Evolutionary conservation across 2,329 filamentous ascomycete genomes (phyloP).

Genomic region (Dactylellina parvicollis): DNA sequence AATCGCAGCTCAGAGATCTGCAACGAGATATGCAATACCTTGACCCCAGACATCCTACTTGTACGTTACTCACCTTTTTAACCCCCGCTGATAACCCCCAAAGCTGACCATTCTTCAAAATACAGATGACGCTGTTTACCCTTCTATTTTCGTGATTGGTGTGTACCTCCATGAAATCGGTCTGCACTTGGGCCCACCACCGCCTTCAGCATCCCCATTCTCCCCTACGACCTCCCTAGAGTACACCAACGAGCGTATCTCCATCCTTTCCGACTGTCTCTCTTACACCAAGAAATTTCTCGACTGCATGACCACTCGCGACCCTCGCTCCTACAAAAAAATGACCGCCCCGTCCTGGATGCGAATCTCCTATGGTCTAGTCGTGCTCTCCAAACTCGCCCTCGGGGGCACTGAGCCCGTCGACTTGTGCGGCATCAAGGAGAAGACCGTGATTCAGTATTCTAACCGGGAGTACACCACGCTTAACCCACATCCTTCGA

Average conservation of each 20-base stretch:
- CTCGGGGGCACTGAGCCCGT: slow-evolving; percentile 46
- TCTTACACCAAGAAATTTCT: slow-evolving; percentile 35
- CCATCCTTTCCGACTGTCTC: slow-evolving; percentile 45
- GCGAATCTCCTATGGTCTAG: slow-evolving; percentile 38
- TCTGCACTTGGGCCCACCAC: slow-evolving; percentile 40
- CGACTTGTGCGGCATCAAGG: slow-evolving; percentile 43
- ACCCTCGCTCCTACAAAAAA: slow-evolving; percentile 6
- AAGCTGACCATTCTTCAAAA: slow-evolving; percentile 48
- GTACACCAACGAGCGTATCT: slow-evolving; percentile 47
- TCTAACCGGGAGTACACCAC: slow-evolving; percentile 35
- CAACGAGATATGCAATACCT: slow-evolving; percentile 55
- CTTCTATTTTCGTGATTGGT: slow-evolving; percentile 56
- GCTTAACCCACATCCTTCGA: slow-evolving; percentile 33
- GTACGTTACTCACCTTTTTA: slow-evolving; percentile 34
- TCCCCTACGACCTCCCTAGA: slow-evolving; percentile 25
- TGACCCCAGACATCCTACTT: slow-evolving; percentile 50
- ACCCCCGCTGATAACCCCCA: slow-evolving; percentile 34
- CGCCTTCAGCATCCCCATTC: slow-evolving; percentile 30
- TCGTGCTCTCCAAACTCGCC: slow-evolving; percentile 48
- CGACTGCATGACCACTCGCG: slow-evolving; percentile 37
- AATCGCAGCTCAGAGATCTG: slow-evolving; percentile 56
- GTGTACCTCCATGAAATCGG: slow-evolving; percentile 56
- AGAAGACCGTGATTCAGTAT: slow-evolving; percentile 48
- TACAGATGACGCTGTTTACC: slow-evolving; percentile 48
- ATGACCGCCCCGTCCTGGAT: slow-evolving; percentile 38